These are phyloP conservation scores for Amaranthus hypochondriacus DNA, from an alignment of 148 eudicot genomes.

Conservation along the genomic window DNA sequence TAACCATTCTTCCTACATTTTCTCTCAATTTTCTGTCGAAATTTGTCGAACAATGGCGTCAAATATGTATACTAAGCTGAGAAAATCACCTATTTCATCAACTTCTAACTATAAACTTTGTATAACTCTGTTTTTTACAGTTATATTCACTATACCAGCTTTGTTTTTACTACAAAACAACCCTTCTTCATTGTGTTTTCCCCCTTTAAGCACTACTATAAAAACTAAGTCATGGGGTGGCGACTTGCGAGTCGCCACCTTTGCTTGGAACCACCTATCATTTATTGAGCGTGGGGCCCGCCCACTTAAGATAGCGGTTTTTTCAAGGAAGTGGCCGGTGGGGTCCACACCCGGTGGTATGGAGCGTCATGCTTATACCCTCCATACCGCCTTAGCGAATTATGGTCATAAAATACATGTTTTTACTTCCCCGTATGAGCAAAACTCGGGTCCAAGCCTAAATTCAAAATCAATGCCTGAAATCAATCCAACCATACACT, in stretches of 20 bases:
- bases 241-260: slow-evolving; percentile 57
- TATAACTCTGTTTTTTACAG: slow-evolving; percentile 53
- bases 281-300: slow-evolving; percentile 28
- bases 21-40: background rate
- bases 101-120: slow-evolving; percentile 41
- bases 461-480: slow-evolving; percentile 9
- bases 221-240: slow-evolving; percentile 42
- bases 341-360: slow-evolving; percentile 71
- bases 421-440: slow-evolving; percentile 57
- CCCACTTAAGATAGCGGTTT: slow-evolving; percentile 58
- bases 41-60: slow-evolving; percentile 33
- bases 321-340: slow-evolving; percentile 70
- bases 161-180: slow-evolving; percentile 59
- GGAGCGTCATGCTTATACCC: slow-evolving; percentile 84
- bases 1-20: background rate
- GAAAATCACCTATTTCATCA: slow-evolving; percentile 32
- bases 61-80: slow-evolving; percentile 37
- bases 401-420: slow-evolving; percentile 66
- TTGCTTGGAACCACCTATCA: slow-evolving; percentile 60
- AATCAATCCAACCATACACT: slow-evolving; percentile 47
- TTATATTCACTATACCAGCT: slow-evolving; percentile 57
- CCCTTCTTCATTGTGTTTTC: slow-evolving; percentile 32
- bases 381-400: slow-evolving; percentile 56
- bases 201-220: slow-evolving; percentile 17
- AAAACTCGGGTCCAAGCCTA: slow-evolving; percentile 2